Evolutionary conservation across 495 filamentous ascomycete species (phyloP), one percentile per base, ranked within the genome.

Genomic region (Hypoxylon lienhwacheense): DNA sequence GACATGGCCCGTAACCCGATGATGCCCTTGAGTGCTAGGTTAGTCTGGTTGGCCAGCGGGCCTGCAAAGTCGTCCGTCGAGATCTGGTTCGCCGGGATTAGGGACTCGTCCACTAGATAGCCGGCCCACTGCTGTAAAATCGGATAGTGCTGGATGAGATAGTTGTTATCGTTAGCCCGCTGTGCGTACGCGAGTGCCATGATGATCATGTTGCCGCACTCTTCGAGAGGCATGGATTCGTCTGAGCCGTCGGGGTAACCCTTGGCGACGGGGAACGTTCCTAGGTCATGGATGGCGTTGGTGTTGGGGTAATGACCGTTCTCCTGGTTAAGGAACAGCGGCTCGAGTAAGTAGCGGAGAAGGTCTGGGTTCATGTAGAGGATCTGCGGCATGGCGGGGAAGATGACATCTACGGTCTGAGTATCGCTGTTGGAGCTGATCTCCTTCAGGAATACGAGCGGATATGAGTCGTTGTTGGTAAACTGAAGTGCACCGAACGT

Each of bases 371-470:
- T 91, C 31, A 88, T 86, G 67, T 96, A 96, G 16, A 95, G 59
- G 72, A 96, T 90, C 73, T 95, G 88, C 1, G 92, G 89, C 62
- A 86, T 91, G 0, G 89, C 79, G 0, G 92, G 92, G 77, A 95
- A 97, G 57, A 97, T 92, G 64, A 97, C 90, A 74, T 97, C 92
- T 34, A 97, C 90, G 0, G 92, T 97, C 67, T 96, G 89, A 66
- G 85, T 86, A 65, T 96, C 95, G 24, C 92, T 91, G 67, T 96
- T 88, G 0, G 88, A 93, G 44, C 88, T 91, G 62, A 97, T 97
- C 70, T 97, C 92, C 69, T 97, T 97, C 31, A 96, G 68, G 71
- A 96, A 96, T 11, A 97, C 69, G 22, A 93, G 81, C 1, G 90
- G 89, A 54, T 87, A 78, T 0, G 86, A 80, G 0, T 83, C 78